Conservation (phyloP, 192 early-diverging fungal species). For the Geranomyces michiganensis region DNA sequence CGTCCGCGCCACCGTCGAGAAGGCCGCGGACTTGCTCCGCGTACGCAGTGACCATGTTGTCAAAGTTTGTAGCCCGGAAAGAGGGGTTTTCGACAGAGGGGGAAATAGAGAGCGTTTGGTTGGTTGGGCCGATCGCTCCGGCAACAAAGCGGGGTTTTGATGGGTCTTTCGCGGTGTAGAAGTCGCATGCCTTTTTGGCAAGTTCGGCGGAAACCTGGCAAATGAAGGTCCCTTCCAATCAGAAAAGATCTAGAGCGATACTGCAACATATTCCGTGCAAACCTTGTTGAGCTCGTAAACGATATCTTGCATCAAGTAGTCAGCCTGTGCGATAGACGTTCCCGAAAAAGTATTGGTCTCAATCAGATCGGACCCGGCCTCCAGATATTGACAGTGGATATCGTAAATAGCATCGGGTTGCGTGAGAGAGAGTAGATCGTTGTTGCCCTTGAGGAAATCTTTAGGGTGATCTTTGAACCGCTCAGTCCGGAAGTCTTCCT, state of each 20-base stretch:
- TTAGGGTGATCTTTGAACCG: slow-evolving; percentile 82
- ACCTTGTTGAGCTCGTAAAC: slow-evolving; percentile 94
- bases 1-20: slow-evolving; percentile 91
- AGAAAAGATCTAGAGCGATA: not conserved
- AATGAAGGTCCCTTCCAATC: not conserved
- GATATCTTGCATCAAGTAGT: slow-evolving; percentile 82
- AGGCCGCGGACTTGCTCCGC: slow-evolving; percentile 86
- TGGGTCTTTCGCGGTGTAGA: slow-evolving; percentile 73
- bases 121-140: slow-evolving; percentile 79
- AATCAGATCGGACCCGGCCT: slow-evolving; percentile 89
- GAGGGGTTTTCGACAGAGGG: slow-evolving; percentile 96
- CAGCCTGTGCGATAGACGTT: slow-evolving; percentile 90
- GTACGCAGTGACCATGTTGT: slow-evolving; percentile 91
- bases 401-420: slow-evolving; percentile 84
- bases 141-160: slow-evolving; percentile 88
- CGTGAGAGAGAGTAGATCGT: slow-evolving; percentile 91
- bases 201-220: slow-evolving; percentile 68
- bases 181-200: slow-evolving; percentile 81
- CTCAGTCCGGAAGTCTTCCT: slow-evolving; percentile 85
- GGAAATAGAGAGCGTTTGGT: slow-evolving; percentile 94
- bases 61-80: slow-evolving; percentile 92
- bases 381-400: slow-evolving; percentile 90
- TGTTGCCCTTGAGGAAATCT: slow-evolving; percentile 90
- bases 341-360: slow-evolving; percentile 97
- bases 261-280: not conserved